Base-by-base conservation (phyloP, 2,329 filamentous ascomycete species). In the Emydomyces testavorans region DNA sequence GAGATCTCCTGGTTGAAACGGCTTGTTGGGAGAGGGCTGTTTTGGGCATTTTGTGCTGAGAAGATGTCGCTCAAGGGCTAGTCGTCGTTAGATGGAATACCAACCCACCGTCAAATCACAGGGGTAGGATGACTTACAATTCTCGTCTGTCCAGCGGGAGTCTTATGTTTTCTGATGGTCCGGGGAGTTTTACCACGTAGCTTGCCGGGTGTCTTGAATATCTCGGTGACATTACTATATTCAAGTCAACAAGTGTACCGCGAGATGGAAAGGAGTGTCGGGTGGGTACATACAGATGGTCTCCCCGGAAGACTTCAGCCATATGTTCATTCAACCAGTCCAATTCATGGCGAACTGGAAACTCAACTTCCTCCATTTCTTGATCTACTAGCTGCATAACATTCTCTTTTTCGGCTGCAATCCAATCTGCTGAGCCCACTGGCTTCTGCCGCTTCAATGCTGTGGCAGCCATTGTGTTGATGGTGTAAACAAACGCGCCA, bases 261-360 rank as follows among this genome's bases (percentile, higher is more conserved):
- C 29, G 11, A n/a, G 6, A 23, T 28, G 6, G 13, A 46, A 16
- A 6, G 21, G 26, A 29, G 37, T 1, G 2, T 8, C 8, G 29
- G 11, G 6, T 10, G 26, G 8, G 29, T 35, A 49, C 83, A 60
- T 78, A 95, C 92, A 88, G 78, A 67, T 89, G 80, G 61, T 88
- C 84, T 58, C 83, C 80, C 59, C 81, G 83, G 64, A 96, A 94
- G 60, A 98, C 86, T 54, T 94, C 87, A 42, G 80, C 79, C 90
- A 98, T 95, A 65, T 98, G 92, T 69, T 96, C 92, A 61, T 98
- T 96, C 58, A 98, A 73, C 92, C 92, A 98, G 63, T 96, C 89
- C 60, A 96, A 72, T 65, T 98, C 92, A 67, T 96, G 94, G 50
- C 85, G 80, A 53, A 86, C 89, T 24, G 88, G 87, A 68, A 85